Evolutionary conservation across 169 alveolate genomes (phyloP).

Genomic region (Plasmodium malariae): DNA sequence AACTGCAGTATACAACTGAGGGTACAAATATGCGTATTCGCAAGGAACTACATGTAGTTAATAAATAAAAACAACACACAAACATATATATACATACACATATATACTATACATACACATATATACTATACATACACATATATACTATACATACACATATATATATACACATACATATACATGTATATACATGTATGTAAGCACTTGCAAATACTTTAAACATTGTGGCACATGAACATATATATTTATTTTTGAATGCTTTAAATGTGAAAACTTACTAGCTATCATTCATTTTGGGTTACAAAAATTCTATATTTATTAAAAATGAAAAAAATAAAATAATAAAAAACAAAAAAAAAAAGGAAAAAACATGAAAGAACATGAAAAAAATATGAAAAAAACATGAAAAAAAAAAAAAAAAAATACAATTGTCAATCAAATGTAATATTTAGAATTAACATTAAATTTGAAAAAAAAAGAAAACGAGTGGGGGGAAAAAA

Average conservation of each 20-base stretch:
- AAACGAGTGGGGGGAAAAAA: background rate
- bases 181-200: no score
- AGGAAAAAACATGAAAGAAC: background rate
- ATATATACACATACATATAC: no score
- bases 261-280: constrained; percentile 34
- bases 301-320: constrained; percentile 30
- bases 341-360: constrained; percentile 12
- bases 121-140: no score
- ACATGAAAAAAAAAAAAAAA: constrained; percentile 30
- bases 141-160: no score
- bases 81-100: background rate
- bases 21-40: no score
- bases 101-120: no score
- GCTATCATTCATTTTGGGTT: constrained; percentile 62
- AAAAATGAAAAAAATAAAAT: background rate
- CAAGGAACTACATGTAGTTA: no score
- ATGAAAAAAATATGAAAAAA: constrained; percentile 7
- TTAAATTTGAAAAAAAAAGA: background rate
- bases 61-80: no score
- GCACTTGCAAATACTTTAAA: no score
- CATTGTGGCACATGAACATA: no score
- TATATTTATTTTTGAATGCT: background rate
- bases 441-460: constrained; percentile 19
- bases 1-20: no score
- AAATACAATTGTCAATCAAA: constrained; percentile 4